These are phyloP conservation scores for Caulochytrium protostelioides DNA, from an alignment of 371 early-diverging fungal species.

Conservation along the genomic window DNA sequence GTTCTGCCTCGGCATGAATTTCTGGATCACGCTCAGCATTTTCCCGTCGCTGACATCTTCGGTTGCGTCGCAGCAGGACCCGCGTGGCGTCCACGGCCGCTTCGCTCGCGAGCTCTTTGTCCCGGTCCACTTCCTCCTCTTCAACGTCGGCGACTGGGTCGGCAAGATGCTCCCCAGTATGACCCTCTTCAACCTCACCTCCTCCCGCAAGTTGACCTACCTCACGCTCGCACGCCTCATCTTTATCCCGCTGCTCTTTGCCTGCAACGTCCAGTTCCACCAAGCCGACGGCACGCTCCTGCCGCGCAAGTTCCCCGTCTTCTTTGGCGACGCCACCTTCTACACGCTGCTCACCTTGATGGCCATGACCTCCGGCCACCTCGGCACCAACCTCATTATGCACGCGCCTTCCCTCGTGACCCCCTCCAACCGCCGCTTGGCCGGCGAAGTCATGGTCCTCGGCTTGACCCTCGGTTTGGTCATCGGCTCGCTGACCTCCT, in stretches of 20 bases:
- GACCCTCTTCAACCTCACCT: constrained; percentile 15
- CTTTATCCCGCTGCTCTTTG: constrained; percentile 46
- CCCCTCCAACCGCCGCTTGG: too few species aligned
- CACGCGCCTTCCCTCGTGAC: constrained; percentile 38
- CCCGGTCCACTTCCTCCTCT: constrained; percentile 49
- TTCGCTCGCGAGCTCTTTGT: constrained; percentile 23
- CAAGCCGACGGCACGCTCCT: constrained; percentile 13
- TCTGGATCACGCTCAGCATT: constrained; percentile 42
- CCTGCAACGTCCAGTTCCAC: constrained; percentile 39
- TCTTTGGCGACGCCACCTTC: constrained; percentile 37
- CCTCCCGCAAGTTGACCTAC: constrained; percentile 16
- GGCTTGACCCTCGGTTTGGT: constrained; percentile 46
- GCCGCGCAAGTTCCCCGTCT: constrained; percentile 33
- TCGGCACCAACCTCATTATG: constrained; percentile 51
- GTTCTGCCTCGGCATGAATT: constrained; percentile 33
- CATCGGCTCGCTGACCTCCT: constrained; percentile 37
- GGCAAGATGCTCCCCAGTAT: constrained; percentile 32
- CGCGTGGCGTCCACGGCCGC: constrained; percentile 2
- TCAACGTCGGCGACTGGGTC: constrained; percentile 51
- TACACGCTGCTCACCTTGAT: constrained; percentile 35
- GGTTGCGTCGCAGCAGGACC: too few species aligned
- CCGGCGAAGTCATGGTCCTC: constrained; percentile 46
- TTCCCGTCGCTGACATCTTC: constrained; percentile 55
- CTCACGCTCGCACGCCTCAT: constrained; percentile 26
- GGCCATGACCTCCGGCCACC: constrained; percentile 43